phyloP scores from a whole-genome alignment of 176 grass and related monocot genomes.

The Ensete ventricosum region DNA sequence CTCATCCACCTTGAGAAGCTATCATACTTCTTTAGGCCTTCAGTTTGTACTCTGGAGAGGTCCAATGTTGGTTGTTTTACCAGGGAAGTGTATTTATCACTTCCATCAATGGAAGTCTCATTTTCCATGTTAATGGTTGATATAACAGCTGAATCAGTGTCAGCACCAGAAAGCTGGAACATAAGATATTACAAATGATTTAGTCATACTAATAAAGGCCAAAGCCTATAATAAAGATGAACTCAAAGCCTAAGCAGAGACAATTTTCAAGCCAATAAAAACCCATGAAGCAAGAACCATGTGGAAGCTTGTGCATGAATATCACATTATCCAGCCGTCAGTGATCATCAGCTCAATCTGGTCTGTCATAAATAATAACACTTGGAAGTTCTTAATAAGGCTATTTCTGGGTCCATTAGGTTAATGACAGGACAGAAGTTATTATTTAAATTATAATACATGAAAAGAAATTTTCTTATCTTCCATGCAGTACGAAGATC shows the following conservation, averaged over 20 bases:
- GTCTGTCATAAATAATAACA: neutral
- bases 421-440: neutral
- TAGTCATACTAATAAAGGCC: neutral
- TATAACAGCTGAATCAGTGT: constrained; percentile 26
- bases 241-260: neutral
- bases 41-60: constrained; percentile 48
- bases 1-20: constrained; percentile 97
- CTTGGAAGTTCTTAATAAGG: neutral
- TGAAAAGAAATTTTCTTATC: neutral
- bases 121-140: constrained; percentile 32
- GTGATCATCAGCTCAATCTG: neutral
- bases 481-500: neutral
- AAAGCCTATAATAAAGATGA: neutral
- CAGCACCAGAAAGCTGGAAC: constrained; percentile 37
- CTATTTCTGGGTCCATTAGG: neutral
- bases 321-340: neutral
- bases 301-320: neutral
- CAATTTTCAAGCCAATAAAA: neutral
- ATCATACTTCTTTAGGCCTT: constrained; percentile 86
- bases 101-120: constrained; percentile 33
- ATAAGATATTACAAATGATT: neutral
- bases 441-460: neutral
- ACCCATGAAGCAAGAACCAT: neutral
- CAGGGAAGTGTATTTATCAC: constrained; percentile 31
- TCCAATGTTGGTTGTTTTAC: constrained; percentile 58